phyloP scores from a whole-genome alignment of 805 yeast genomes.

The Candida stauntonica region DNA sequence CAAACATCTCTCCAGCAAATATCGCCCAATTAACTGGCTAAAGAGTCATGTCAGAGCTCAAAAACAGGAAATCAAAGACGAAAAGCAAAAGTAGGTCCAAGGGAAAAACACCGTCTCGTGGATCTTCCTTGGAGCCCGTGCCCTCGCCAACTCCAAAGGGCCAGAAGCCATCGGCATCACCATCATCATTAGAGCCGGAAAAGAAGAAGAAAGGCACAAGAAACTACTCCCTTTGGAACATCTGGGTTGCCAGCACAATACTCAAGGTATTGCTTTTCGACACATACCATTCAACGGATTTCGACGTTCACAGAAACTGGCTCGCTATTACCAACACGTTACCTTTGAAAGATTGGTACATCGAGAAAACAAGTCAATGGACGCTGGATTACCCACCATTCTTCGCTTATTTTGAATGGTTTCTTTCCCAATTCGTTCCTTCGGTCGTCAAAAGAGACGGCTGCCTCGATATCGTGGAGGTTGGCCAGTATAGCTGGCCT shows the following conservation, averaged over 20 bases:
- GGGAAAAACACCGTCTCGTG: no score
- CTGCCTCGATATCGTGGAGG: conserved; percentile 61
- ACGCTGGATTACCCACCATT: conserved; percentile 97
- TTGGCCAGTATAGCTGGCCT: conserved; percentile 69
- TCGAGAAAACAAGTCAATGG: conserved; percentile 78
- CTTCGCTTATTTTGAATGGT: conserved; percentile 93
- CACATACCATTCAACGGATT: conserved; percentile 91
- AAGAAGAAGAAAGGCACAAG: conserved; percentile 7
- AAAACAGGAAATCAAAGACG: conserved; percentile 13
- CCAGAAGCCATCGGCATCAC: no score
- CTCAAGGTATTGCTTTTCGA: conserved; percentile 61
- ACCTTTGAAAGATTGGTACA: conserved; percentile 80
- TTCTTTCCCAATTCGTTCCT: conserved; percentile 70
- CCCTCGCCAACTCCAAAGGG: neutral
- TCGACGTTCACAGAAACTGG: conserved; percentile 98
- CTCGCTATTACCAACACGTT: conserved; percentile 78
- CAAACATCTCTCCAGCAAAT: no score
- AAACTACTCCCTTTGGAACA: conserved; percentile 55
- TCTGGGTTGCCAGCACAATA: conserved; percentile 59
- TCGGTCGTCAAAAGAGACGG: conserved; percentile 61
- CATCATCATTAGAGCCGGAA: neutral
- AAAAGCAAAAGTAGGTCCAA: neutral
- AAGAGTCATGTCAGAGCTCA: conserved; percentile 18
- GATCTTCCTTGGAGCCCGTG: no score
- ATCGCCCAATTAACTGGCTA: no score